Conservation (phyloP, 2,329 filamentous ascomycete species). For the Cladorrhinum sp. region DNA sequence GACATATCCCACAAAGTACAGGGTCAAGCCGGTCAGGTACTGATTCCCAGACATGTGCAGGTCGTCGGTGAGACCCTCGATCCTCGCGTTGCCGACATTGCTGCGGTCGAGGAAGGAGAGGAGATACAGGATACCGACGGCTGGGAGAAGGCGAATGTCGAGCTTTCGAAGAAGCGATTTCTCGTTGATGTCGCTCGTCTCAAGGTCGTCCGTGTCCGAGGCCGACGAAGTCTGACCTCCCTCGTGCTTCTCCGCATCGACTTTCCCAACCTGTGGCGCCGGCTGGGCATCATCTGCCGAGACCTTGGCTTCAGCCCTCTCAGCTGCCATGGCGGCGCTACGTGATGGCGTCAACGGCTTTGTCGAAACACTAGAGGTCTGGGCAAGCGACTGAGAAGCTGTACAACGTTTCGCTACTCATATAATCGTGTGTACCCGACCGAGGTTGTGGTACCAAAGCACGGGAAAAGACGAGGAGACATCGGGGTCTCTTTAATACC, state of each 20-base stretch:
- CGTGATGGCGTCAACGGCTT: no score
- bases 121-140: slow-evolving; percentile 53
- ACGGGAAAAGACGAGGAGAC: background rate
- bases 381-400: background rate
- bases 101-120: slow-evolving; percentile 56
- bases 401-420: background rate
- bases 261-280: background rate
- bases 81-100: slow-evolving; percentile 58
- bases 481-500: background rate
- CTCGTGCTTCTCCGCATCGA: slow-evolving; percentile 10
- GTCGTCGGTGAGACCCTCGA: slow-evolving; percentile 53
- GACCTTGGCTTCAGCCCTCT: background rate
- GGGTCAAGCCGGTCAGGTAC: slow-evolving; percentile 62
- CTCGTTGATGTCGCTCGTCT: slow-evolving; percentile 45
- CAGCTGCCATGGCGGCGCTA: background rate
- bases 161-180: slow-evolving; percentile 56
- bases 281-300: slow-evolving; percentile 1
- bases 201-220: slow-evolving; percentile 19
- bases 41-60: slow-evolving; percentile 56
- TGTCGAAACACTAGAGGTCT: background rate
- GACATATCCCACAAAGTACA: slow-evolving; percentile 64
- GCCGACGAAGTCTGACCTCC: slow-evolving; percentile 15
- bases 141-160: slow-evolving; percentile 50
- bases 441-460: background rate
- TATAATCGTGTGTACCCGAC: background rate